Evolutionary conservation across 2,329 filamentous ascomycete species (phyloP).

Genomic region (Didymella sp.): DNA sequence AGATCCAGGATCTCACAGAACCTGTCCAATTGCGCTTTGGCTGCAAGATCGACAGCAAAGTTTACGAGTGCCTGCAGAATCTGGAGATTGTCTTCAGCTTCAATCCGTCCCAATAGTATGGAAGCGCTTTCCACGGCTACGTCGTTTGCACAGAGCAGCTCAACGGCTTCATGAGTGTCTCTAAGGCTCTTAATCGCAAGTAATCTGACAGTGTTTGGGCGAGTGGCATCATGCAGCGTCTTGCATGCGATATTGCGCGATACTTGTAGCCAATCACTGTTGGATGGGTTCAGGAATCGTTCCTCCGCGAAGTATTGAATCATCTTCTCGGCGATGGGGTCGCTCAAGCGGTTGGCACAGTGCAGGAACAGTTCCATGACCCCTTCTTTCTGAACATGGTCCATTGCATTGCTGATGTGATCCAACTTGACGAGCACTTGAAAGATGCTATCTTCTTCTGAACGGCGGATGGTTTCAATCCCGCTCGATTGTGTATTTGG

Average conservation of each 20-base stretch:
- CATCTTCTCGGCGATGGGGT: slow-evolving; percentile 68
- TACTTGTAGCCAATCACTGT: slow-evolving; percentile 71
- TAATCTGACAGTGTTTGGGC: slow-evolving; percentile 68
- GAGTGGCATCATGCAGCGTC: slow-evolving; percentile 68
- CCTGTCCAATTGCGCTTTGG: slow-evolving; percentile 63
- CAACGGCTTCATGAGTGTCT: slow-evolving; percentile 58
- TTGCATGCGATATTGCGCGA: slow-evolving; percentile 65
- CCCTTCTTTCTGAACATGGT: slow-evolving; percentile 69
- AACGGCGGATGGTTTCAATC: slow-evolving; percentile 22
- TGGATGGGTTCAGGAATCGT: slow-evolving; percentile 74
- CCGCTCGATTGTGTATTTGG: slow-evolving; percentile 4
- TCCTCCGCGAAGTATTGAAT: slow-evolving; percentile 73
- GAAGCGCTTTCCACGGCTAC: slow-evolving; percentile 66
- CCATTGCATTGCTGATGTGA: slow-evolving; percentile 43
- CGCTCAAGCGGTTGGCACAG: slow-evolving; percentile 67
- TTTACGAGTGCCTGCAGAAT: slow-evolving; percentile 71
- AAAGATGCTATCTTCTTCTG: slow-evolving; percentile 34
- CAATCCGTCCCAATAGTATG: slow-evolving; percentile 66
- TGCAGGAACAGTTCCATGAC: slow-evolving; percentile 72
- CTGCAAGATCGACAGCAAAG: slow-evolving; percentile 70
- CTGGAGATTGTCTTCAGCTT: slow-evolving; percentile 67
- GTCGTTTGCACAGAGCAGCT: slow-evolving; percentile 65
- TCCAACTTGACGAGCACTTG: slow-evolving; percentile 41
- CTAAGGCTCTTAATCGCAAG: slow-evolving; percentile 66
- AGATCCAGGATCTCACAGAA: slow-evolving; percentile 59